Base-by-base conservation (phyloP, 495 filamentous ascomycete species). In the Penicillium atrosanguineum region DNA sequence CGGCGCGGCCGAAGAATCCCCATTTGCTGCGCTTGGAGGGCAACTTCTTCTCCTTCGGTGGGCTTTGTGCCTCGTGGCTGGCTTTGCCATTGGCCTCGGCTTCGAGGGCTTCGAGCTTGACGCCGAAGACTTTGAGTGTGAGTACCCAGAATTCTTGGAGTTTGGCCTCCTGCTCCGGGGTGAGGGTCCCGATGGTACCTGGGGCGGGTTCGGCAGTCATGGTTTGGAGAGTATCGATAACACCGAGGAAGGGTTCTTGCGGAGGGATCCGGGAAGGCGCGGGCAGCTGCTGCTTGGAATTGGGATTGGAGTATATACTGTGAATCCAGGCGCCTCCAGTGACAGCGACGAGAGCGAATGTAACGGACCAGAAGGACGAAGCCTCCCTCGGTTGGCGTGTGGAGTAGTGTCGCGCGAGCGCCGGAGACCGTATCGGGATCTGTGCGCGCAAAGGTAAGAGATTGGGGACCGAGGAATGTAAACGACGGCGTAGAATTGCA, bases 131-230 rank as follows among this genome's bases (percentile, higher is more conserved):
- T 44, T 87, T 86, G 52, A 97, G 78, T 21, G 87, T 78, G 44
- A 84, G 75, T 8, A 80, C 68, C 94, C 94, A 98, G 62, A 97
- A 80, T 65, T 93, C 88, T 64, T 86, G 86, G 46, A 98, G 74
- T 70, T 95, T 97, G 57, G 79, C 84, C 59, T 96, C 90, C 68
- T 98, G 85, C 57, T 96, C 92, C 7, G 82, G 67, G 18, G 94
- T 97, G 46, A 98, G 83, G 64, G 85, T 95, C 53, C 89, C 91
- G 37, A 92, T 86, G 53, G 91, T 84, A 46, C 94, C 94, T 23
- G 88, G 85, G 19, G 84, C 75, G 46, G 69, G 73, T 52, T 75
- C 62, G 55, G 59, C 49, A 46, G 73, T 55, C 69, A 75, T 75
- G 44, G 65, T 69, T 46, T 65, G 49, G 43, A 76, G 69, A 16